Evolutionary conservation across 2,329 filamentous ascomycete genomes (phyloP), one percentile per base, ranked within the genome.

Genomic region (Alternaria sp.): DNA sequence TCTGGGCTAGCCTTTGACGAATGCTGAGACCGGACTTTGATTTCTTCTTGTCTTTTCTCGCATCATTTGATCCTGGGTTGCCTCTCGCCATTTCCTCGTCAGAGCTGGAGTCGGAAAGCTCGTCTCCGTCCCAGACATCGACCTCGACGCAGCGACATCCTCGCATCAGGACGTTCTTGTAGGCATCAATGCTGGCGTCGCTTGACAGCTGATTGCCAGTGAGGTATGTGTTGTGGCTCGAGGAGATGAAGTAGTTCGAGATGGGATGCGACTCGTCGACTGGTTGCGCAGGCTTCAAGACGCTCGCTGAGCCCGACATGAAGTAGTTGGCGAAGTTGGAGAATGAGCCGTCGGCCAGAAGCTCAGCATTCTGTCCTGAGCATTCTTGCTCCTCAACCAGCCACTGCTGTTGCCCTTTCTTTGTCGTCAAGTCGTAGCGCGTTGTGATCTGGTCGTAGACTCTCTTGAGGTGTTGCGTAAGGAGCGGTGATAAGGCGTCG

Each of bases 141-240:
- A 97, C 96, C 78, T 97, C 94, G 50, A 97, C 93, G 75, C 94
- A 97, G 65, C 94, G 89, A 75, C 94, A 97, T 51, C 92, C 92
- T 55, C 89, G 87, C 37, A 87, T 84, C 12, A 97, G 87, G 12
- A 92, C 92, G 75, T 89, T 88, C 70, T 87, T 90, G 80, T 97
- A 97, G 12, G 91, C 89, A 60, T 94, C 89, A 0, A 90, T 88
- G 26, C 91, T 93, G 63, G 92, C 91, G 63, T 89, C 88, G 50
- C 93, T 93, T 64, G 88, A 90, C 44, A 96, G 85, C 80, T 97
- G 95, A 73, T 97, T 94, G 3, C 94, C 94, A 2, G 90, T 90
- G 45, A 97, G 84, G 78, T 97, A 97, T 0, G 94, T 97, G 78
- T 97, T 97, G 83, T 97, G 94, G 75, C 93, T 97, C 70, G 93